Base-by-base conservation (phyloP, 306 rosid species). In the Quercus variabilis region DNA sequence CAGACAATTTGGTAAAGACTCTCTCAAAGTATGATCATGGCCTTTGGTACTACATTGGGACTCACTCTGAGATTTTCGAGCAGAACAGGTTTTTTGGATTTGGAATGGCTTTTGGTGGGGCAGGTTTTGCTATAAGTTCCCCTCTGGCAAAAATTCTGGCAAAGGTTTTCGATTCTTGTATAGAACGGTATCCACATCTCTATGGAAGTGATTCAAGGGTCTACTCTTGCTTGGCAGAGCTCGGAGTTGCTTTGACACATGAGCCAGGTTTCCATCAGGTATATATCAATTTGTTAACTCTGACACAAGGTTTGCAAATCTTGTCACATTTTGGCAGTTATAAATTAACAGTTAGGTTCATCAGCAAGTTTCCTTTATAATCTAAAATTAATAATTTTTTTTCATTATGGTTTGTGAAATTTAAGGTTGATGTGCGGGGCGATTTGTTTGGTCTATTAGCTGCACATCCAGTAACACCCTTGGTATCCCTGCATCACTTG, bases 261-360 rank as follows among this genome's bases (percentile, higher is more conserved):
- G 99, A 94, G 76, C 91, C 94, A 3, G 97, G 97, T 21, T 94
- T 94, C 72, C 99, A 94, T 75, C 97, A 94, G 93, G 97, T 91
- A 86, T 49, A 1, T 46, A 11, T 63, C 4, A 21, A 54, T 15
- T 77, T 14, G 28, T 69, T 76, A 68, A 78, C 43, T 43, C 6
- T 74, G 30, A 62, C 38, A 1, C 28, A 3, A 23, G 2, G 11
- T 59, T 59, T 21, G 12, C 0, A 63, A 14, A 11, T 13, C 41
- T 26, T 28, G 4, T 28, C 19, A 63, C 69, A 30, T 28, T 15
- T 63, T 5, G 17, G 69, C 15, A 65, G 4, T 63, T 74, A 11
- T 13, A 57, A 28, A 46, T 57, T 14, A 35, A 23, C 14, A 19
- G 31, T 3, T 0, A 49, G 19, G 65, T 73, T 30, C 51, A 18